These are phyloP conservation scores for Excoecaria agallocha DNA, from an alignment of 345 rosid species.

Conservation along the genomic window DNA sequence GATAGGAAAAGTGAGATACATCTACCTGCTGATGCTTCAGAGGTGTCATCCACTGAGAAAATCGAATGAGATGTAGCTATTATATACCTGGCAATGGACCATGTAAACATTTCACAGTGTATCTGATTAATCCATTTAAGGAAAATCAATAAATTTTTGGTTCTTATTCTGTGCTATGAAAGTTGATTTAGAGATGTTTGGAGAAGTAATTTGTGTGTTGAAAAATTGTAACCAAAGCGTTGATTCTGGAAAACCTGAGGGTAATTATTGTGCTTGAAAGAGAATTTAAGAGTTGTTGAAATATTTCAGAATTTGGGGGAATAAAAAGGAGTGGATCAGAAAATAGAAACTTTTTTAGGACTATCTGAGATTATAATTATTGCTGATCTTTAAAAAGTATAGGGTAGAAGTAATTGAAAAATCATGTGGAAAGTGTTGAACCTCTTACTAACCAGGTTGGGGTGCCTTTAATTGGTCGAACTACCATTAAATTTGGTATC, in stretches of 20 bases:
- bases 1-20: constrained; percentile 14
- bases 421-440: background rate
- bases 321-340: background rate
- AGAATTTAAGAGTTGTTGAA: background rate
- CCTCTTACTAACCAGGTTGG: no score
- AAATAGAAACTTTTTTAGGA: background rate
- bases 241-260: constrained; percentile 3
- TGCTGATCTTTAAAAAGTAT: background rate
- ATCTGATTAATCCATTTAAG: constrained; percentile 7
- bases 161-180: background rate
- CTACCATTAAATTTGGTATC: no score
- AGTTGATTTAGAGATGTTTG: background rate
- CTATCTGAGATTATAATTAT: background rate
- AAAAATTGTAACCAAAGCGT: background rate
- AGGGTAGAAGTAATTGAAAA: background rate
- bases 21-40: constrained; percentile 17
- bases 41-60: constrained; percentile 25
- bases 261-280: background rate
- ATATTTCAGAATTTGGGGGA: background rate
- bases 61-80: constrained; percentile 8
- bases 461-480: no score
- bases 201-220: background rate
- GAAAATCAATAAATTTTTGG: background rate
- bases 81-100: constrained; percentile 13
- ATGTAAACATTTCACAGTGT: background rate